Base-by-base conservation (phyloP, 1,284 basidiomycete genomes). In the Puccinia horiana region DNA sequence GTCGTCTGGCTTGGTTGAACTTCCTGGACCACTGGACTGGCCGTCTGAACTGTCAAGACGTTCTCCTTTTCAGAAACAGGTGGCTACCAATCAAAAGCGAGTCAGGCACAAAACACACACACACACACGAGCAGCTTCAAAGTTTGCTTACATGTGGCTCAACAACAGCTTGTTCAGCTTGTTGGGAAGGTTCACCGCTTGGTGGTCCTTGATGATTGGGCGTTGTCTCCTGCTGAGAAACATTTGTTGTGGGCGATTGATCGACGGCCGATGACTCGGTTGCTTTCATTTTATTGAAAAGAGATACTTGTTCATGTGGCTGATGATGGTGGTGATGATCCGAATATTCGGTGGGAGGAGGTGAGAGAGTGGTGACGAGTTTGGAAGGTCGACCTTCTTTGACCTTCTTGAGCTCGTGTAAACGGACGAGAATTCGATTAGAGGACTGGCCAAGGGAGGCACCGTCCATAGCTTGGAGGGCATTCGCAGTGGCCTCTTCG, bases 321-420 rank as follows among this genome's bases (percentile, higher is more conserved):
- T 67, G 47, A 58, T 65, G 32, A 35, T 42, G 42, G 16, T 67
- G 37, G 26, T n/a, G 58, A 12, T 32, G 58, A 18, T 61, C 58
- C 11, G 58, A 1, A 18, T 9, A 61, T 18, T 61, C 58, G 32
- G 23, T 12, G 4, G 26, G 23, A 20, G 26, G 35, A 29, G 26
- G 72, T 2, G 32, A 12, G 3, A 56, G 54, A n/a, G 65, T 40
- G n/a, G 69, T 9, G 40, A 80, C 49, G 1, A 72, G 16, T 72
- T 79, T 79, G 56, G 32, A 20, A 11, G 72, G 72, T 16, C 72
- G 54, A 37, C 80, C 93, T 86, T 94, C 92, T 23, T 94, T 90
- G 58, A 95, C 88, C 85, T 93, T 92, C 86, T 95, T 96, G 26
- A 94, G 94, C 86, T 96, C 94, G 84, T 96, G 94, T 77, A 96